Evolutionary conservation across 192 early-diverging fungal species (phyloP).

Genomic region (Physocladia obscura): DNA sequence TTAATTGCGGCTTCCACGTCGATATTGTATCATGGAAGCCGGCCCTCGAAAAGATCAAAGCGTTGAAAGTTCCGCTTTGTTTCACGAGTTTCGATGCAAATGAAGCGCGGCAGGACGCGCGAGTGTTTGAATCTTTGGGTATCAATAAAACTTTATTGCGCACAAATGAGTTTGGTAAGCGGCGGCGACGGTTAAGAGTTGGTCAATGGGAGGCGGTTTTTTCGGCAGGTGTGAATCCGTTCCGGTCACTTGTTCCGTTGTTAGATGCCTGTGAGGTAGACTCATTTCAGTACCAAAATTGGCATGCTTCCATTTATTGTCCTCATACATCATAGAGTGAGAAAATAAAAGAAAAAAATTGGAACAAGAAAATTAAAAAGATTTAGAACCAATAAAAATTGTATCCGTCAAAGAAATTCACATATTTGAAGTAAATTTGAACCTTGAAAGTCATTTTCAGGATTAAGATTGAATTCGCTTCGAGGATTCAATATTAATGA

Average conservation of each 20-base stretch:
- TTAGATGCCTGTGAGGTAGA: neutral
- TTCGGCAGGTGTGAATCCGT: neutral
- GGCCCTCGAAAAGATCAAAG: neutral
- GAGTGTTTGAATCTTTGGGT: neutral
- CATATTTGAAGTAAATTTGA: no score
- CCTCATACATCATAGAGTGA: no score
- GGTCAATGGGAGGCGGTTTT: neutral
- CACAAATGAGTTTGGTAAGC: no score
- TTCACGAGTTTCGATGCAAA: neutral
- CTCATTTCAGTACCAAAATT: slow-evolving; percentile 2
- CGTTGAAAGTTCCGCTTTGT: neutral
- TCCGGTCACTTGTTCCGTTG: neutral
- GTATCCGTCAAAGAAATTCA: no score
- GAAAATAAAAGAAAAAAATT: no score
- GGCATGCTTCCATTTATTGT: neutral
- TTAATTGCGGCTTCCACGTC: slow-evolving; percentile 6
- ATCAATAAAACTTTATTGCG: neutral
- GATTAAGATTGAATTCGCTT: no score
- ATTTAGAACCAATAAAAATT: no score
- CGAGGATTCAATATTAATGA: no score
- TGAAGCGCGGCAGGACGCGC: neutral
- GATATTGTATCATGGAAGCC: neutral
- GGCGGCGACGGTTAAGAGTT: no score
- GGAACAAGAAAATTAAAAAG: no score
- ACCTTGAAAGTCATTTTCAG: no score